These are phyloP conservation scores for Mikania micrantha DNA, from an alignment of 129 eudicot species.

Conservation along the genomic window DNA sequence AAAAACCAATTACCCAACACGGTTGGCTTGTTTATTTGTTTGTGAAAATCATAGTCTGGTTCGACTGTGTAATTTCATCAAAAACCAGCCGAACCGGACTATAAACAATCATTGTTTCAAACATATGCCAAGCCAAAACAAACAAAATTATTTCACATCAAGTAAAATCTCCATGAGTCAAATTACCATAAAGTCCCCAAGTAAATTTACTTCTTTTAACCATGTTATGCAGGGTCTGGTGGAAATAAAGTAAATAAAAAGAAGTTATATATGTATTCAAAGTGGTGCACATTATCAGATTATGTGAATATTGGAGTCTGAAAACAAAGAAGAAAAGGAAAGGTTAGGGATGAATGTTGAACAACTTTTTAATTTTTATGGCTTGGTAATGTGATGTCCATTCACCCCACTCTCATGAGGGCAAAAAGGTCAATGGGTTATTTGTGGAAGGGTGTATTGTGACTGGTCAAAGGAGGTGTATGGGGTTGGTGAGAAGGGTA, in stretches of 20 bases:
- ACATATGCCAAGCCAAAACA: not conserved
- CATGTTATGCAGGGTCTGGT: conserved; percentile 20
- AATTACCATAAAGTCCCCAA: not conserved
- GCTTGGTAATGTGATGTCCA: conserved; percentile 26
- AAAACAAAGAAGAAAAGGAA: conserved; percentile 7
- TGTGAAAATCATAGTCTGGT: too few species aligned
- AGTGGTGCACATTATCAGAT: too few species aligned
- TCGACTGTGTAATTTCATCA: too few species aligned
- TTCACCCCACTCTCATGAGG: conserved; percentile 13
- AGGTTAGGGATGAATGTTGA: conserved; percentile 19
- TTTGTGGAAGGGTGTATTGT: conserved; percentile 10
- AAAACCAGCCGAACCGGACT: too few species aligned
- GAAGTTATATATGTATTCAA: not conserved
- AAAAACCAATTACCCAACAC: too few species aligned
- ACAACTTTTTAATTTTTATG: conserved; percentile 16
- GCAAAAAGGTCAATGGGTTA: conserved; percentile 7
- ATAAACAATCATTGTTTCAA: too few species aligned
- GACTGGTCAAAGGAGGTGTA: conserved; percentile 14
- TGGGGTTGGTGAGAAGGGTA: conserved; percentile 22
- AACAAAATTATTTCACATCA: not conserved
- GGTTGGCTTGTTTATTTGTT: too few species aligned
- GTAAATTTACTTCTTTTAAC: not conserved
- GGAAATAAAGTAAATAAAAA: conserved; percentile 13
- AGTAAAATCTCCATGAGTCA: not conserved
- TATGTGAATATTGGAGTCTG: not conserved